Conservation (phyloP, 2,329 filamentous ascomycete genomes). For the Colletotrichum australisinense region DNA sequence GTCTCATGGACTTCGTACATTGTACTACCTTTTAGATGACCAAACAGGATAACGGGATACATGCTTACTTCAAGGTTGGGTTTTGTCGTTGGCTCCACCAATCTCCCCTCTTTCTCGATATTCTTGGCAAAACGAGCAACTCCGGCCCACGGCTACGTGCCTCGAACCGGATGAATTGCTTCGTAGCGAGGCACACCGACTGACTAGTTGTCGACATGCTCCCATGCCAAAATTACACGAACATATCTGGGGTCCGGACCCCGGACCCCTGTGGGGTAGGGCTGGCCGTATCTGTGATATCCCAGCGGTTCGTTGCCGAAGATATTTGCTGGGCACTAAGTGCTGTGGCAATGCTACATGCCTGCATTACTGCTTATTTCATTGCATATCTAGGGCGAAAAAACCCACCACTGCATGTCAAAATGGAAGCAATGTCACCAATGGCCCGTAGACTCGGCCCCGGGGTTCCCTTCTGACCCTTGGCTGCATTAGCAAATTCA, state of each 20-base stretch:
- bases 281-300: neutral
- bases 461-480: neutral
- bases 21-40: rapidly evolving
- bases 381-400: neutral
- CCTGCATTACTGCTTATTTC: slow-evolving; percentile 13
- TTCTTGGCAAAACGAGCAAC: neutral
- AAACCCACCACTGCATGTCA: neutral
- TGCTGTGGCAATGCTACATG: neutral
- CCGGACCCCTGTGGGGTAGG: neutral
- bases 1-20: too few species aligned
- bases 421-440: neutral
- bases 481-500: neutral
- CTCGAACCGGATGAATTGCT: neutral
- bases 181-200: neutral
- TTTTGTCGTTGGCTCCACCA: neutral
- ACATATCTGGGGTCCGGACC: neutral
- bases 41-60: too few species aligned
- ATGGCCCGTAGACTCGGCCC: neutral
- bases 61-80: too few species aligned
- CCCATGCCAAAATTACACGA: neutral
- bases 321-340: neutral
- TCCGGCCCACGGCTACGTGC: neutral
- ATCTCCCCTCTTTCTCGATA: neutral
- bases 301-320: neutral
- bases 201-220: neutral